phyloP scores from a whole-genome alignment of 208 protist genomes.

The Tritrichomonas foetus region DNA sequence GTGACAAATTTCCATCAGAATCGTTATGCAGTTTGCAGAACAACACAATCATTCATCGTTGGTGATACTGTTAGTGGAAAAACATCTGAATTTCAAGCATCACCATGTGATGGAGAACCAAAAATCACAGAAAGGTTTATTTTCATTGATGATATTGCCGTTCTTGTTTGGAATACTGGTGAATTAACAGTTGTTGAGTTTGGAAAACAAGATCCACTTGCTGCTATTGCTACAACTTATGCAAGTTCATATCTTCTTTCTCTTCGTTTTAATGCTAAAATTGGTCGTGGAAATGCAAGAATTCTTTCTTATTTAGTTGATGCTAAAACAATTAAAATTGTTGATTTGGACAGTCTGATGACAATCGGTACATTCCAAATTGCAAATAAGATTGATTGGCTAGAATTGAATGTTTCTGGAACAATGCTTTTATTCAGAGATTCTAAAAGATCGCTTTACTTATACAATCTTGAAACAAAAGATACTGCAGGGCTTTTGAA shows the following conservation, averaged over 20 bases:
- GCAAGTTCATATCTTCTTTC: constrained; percentile 14
- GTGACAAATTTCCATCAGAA: constrained; percentile 5
- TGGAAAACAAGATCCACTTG: background rate
- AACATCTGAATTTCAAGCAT: background rate
- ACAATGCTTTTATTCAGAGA: constrained; percentile 37
- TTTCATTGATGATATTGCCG: constrained; percentile 38
- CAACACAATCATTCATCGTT: constrained; percentile 8
- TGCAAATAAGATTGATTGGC: background rate
- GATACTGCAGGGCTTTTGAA: background rate
- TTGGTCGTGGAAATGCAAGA: background rate
- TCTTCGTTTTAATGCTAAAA: background rate
- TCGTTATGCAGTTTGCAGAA: background rate
- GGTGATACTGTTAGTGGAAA: background rate
- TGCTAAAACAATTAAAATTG: background rate
- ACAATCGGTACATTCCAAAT: background rate
- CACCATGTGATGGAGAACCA: background rate
- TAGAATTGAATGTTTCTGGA: constrained; percentile 23
- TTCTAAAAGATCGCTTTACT: background rate
- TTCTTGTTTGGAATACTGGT: constrained; percentile 32
- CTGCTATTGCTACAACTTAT: background rate
- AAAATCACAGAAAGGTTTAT: constrained; percentile 20
- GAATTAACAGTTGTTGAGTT: constrained; percentile 32
- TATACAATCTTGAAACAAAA: constrained; percentile 21
- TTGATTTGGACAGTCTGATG: background rate
- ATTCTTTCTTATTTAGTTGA: constrained; percentile 4